Base-by-base conservation (phyloP, 441 rosid genomes). In the Pelargonium citronellum region DNA sequence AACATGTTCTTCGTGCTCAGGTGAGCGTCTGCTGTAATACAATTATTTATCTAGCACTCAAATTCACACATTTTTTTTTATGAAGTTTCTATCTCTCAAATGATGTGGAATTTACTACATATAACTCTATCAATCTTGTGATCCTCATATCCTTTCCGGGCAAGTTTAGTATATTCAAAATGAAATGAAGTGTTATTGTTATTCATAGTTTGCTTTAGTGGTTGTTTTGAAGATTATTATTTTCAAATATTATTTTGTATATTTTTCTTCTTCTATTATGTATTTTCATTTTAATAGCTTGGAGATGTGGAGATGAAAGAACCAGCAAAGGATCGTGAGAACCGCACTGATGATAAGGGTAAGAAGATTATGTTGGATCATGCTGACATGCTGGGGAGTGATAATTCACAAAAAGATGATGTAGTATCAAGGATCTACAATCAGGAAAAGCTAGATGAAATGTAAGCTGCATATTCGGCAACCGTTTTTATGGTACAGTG, bases 381-480 rank as follows among this genome's bases (percentile, higher is more conserved):
- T 63, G 68, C 70, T 65, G 75, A 73, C 30, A 61, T 43, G 24
- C 73, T 41, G 72, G 70, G 68, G 67, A 68, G 67, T 58, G 64
- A 22, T 66, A 72, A 69, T 76, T 11, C 64, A 53, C 75, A 75
- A 76, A 72, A 71, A 22, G 69, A 73, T 69, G 67, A 75, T 30
- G 43, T 74, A 70, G 76, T 62, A 58, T 46, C 64, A 55, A 77
- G 62, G 41, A 79, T 64, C 57, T 60, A 68, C 53, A 72, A 79
- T 78, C 91, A 80, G 75, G 85, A 81, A 76, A 86, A 81, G 78
- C 80, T 89, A 69, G 96, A 87, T 76, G 89, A 89, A 74, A 86
- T 91, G 95, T 91, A 85, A 78, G 90, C 55, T 57, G 57, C 46
- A 67, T 69, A 22, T 57, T 63, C 64, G 75, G 62, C 34, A 69